Evolutionary conservation across 2,329 filamentous ascomycete species (phyloP).

Genomic region (Nothopassalora personata): DNA sequence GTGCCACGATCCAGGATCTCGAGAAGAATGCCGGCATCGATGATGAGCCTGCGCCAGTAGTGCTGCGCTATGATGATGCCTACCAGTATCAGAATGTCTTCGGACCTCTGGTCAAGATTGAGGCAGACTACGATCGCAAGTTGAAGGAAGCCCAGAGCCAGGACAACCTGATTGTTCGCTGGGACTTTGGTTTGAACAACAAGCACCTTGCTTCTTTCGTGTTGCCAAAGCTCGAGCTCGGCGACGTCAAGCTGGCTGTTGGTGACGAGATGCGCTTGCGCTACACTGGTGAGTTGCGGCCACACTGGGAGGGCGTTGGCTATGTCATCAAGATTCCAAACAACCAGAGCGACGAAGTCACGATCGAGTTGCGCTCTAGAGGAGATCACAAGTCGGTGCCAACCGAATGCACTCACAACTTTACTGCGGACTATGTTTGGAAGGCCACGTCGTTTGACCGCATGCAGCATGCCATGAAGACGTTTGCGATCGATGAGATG

Average conservation of each 20-base stretch:
- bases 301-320: constrained; percentile 93
- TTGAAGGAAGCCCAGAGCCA: constrained; percentile 97
- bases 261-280: constrained; percentile 97
- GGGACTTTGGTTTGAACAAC: constrained; percentile 94
- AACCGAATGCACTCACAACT: constrained; percentile 94
- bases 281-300: constrained; percentile 88
- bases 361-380: constrained; percentile 86
- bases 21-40: constrained; percentile 89
- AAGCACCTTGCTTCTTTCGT: constrained; percentile 95
- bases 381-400: constrained; percentile 95
- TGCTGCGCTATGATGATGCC: constrained; percentile 91
- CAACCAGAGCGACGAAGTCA: constrained; percentile 97
- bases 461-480: constrained; percentile 99
- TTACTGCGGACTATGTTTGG: constrained; percentile 98
- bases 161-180: constrained; percentile 87
- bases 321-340: constrained; percentile 99
- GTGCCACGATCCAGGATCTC: constrained; percentile 80
- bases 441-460: constrained; percentile 98
- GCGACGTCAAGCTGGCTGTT: constrained; percentile 95
- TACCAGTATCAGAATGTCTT: constrained; percentile 99
- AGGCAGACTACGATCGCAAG: constrained; percentile 98
- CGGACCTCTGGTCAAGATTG: constrained; percentile 95
- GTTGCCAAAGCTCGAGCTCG: constrained; percentile 92
- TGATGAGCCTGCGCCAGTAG: constrained; percentile 87
- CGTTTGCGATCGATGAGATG: constrained; percentile 95